Percentiles rank a stretch among this genome's conserved stretches.
Evolutionary conservation across 1,139 yeast species (phyloP).

Genomic region (Debaryomyces subglobosus): DNA sequence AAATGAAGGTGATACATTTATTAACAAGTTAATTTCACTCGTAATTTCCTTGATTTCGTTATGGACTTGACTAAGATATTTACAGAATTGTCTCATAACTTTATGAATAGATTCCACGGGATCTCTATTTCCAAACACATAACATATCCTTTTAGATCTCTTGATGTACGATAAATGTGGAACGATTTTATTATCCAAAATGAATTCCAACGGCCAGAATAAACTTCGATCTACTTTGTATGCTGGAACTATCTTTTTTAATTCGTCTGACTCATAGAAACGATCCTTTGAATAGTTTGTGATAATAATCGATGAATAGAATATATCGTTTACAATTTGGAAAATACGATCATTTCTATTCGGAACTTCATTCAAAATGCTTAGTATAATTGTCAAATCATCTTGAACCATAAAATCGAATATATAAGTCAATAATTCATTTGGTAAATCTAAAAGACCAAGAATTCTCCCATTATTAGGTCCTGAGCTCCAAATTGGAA

Average conservation of each 20-base stretch:
- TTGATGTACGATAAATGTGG: not conserved
- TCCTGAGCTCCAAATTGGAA: not conserved
- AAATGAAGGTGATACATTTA: slow-evolving; percentile 1
- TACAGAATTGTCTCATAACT: slow-evolving; percentile 10
- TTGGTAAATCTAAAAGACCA: slow-evolving; percentile 1
- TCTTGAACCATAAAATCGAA: slow-evolving; percentile 3
- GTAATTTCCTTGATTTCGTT: not conserved
- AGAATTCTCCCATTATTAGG: not conserved
- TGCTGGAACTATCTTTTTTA: not conserved
- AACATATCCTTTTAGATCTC: slow-evolving; percentile 4
- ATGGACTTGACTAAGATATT: slow-evolving; percentile 3
- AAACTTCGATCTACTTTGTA: slow-evolving; percentile 5
- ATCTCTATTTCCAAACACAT: slow-evolving; percentile 9
- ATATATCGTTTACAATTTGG: not conserved
- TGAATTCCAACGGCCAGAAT: slow-evolving; percentile 5
- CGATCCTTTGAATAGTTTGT: slow-evolving; percentile 5
- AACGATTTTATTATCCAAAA: not conserved
- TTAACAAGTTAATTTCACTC: slow-evolving; percentile 5
- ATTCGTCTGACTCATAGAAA: not conserved
- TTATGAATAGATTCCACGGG: slow-evolving; percentile 9
- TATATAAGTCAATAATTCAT: not conserved
- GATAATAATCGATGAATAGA: not conserved
- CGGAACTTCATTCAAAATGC: not conserved
- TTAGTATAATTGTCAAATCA: not conserved
- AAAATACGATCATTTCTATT: not conserved